Base-by-base conservation (phyloP, 225 moss, liverwort and hornwort genomes). In the Sphagnum tenellum region DNA sequence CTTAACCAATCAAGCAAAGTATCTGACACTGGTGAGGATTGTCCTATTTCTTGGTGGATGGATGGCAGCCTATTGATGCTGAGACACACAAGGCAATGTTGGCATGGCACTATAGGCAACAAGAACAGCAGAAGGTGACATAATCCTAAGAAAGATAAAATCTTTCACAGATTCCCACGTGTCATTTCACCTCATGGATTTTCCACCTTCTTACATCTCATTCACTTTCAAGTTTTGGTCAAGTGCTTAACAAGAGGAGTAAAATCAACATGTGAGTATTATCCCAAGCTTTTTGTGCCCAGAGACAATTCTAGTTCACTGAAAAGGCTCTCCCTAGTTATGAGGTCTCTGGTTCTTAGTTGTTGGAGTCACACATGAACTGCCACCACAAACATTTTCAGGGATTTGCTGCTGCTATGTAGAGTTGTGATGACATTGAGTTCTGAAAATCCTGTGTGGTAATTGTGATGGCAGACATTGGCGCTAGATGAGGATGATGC, bases 81-180 rank as follows among this genome's bases (percentile, higher is more conserved):
- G 95, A 92, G 29, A 95, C 95, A 3, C 92, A 92, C 65, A 91
- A 95, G 71, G 91, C 94, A 46, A 94, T 91, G 94, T 89, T 94
- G 91, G 81, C 94, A 46, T 90, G 90, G 81, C 84, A 94, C 54
- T 89, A 80, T 75, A 89, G 72, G 75, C 82, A 82, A 64, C 90
- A 94, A 66, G 88, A 94, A 74, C 89, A 90, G 64, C 71, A 87
- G 58, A 90, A 94, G 87, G 93, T 88, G 53, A 63, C 56, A 29
- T 29, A 29, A 29, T 29, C 29, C 29, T 29, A 29, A 29, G 29
- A 29, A 29, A 29, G 29, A 29, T 29, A 29, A 29, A 29, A 29
- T 29, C 29, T 52, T 6, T 6, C 9, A 9, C 52, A 52, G 7
- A 5, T 52, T 9, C 52, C 52, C 6, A 52, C 7, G 2, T 52